Evolutionary conservation across 805 yeast species (phyloP).

Genomic region (Yarrowia porcina): DNA sequence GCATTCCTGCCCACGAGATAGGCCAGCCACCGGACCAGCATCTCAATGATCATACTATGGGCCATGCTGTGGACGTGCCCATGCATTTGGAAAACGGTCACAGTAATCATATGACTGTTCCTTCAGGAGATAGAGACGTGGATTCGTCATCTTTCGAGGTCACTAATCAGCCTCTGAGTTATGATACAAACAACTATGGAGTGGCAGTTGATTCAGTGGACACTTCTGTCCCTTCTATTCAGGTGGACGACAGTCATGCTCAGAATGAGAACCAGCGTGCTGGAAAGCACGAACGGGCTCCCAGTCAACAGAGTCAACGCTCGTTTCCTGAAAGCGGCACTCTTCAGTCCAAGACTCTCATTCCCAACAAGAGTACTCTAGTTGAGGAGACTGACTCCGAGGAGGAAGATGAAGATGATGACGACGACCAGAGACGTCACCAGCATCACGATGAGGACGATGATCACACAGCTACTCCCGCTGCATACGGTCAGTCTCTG

Average conservation of each 20-base stretch:
- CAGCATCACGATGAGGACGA: constrained; percentile 10
- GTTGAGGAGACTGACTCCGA: constrained; percentile 90
- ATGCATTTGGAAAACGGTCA: not conserved
- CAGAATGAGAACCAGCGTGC: too few relatives aligned
- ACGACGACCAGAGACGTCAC: not conserved
- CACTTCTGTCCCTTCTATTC: not conserved
- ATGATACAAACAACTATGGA: not conserved
- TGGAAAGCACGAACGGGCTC: constrained; percentile 14
- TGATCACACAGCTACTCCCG: not conserved
- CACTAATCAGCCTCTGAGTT: not conserved
- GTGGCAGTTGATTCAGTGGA: constrained; percentile 3
- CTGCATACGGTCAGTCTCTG: not conserved
- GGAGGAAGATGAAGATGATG: constrained; percentile 44
- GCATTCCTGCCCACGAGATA: not conserved
- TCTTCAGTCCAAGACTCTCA: constrained; percentile 61
- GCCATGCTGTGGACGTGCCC: constrained; percentile 7
- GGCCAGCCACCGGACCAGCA: not conserved
- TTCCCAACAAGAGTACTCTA: constrained; percentile 80
- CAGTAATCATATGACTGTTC: not conserved
- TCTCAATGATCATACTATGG: not conserved
- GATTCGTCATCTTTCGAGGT: constrained; percentile 1
- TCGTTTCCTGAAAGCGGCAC: constrained; percentile 6
- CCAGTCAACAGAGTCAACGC: constrained; percentile 5
- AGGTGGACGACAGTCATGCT: not conserved
- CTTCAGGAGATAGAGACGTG: not conserved